phyloP scores from a whole-genome alignment of 306 rosid genomes.

The Trifolium repens region DNA sequence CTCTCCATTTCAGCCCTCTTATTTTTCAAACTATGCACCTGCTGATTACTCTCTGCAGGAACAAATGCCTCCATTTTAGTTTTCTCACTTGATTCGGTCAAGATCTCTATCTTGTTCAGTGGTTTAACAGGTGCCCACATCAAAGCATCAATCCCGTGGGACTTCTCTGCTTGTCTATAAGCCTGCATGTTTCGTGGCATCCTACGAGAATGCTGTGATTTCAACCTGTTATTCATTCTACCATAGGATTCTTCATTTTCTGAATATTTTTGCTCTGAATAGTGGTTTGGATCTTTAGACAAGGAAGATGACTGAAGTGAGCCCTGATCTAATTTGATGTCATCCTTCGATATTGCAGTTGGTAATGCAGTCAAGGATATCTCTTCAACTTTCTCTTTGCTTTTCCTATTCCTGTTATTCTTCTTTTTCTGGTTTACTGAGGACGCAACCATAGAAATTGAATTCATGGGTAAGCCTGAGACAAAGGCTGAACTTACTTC shows the following conservation, averaged over 20 bases:
- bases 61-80: conserved; percentile 54
- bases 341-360: conserved; percentile 50
- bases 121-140: conserved; percentile 94
- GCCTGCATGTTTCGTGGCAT: conserved; percentile 67
- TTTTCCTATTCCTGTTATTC: conserved; percentile 63
- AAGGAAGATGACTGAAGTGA: conserved; percentile 50
- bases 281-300: conserved; percentile 55
- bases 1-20: conserved; percentile 97
- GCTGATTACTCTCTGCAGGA: conserved; percentile 63
- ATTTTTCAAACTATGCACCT: conserved; percentile 66
- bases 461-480: conserved; percentile 44
- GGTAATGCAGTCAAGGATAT: conserved; percentile 42
- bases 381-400: conserved; percentile 67
- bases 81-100: conserved; percentile 61
- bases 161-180: conserved; percentile 63
- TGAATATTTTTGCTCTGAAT: conserved; percentile 53
- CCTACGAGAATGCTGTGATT: conserved; percentile 75
- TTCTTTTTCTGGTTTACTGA: conserved; percentile 68
- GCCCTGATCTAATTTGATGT: conserved; percentile 47
- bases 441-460: conserved; percentile 52
- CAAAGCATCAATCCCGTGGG: conserved; percentile 69
- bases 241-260: conserved; percentile 64
- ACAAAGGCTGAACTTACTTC: conserved; percentile 46
- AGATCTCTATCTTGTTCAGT: conserved; percentile 61
- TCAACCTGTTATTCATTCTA: conserved; percentile 71